A percentile compares a stretch with the other conserved stretches of the same genome.
Conservation (phyloP, 352 stramenopile genomes). For the Globisporangium radiosum region DNA sequence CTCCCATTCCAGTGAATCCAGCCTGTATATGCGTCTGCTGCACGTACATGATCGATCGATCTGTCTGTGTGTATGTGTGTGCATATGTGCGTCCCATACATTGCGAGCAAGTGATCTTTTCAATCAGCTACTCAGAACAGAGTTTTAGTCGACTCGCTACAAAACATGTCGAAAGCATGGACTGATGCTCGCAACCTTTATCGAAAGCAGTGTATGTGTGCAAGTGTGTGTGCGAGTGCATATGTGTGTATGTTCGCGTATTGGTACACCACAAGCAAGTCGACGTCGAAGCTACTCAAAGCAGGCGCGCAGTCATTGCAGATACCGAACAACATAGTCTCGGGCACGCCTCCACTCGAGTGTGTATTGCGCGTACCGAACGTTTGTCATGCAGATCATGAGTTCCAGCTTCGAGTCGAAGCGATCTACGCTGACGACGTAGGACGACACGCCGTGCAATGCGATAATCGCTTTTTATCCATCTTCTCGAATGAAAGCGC, state of each 20-base stretch:
- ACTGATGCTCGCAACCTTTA: slow-evolving; percentile 61
- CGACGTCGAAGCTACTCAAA: background rate
- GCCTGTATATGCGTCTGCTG: too few relatives aligned
- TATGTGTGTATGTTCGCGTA: background rate
- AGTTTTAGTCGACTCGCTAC: slow-evolving; percentile 83
- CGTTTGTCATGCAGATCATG: background rate
- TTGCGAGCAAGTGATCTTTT: slow-evolving; percentile 77
- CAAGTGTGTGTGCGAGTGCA: background rate
- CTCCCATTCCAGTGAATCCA: background rate
- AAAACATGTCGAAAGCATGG: slow-evolving; percentile 69
- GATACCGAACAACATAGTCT: too few relatives aligned
- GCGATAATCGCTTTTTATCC: too few relatives aligned
- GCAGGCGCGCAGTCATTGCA: background rate
- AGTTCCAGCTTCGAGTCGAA: background rate
- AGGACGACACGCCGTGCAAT: too few relatives aligned
- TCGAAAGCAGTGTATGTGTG: background rate
- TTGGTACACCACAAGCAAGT: background rate
- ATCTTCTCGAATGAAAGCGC: too few relatives aligned
- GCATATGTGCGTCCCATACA: slow-evolving; percentile 1
- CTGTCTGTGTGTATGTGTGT: slow-evolving; percentile 9
- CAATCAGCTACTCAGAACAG: slow-evolving; percentile 89
- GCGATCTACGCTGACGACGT: too few relatives aligned
- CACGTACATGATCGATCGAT: slow-evolving; percentile 10
- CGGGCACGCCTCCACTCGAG: background rate
- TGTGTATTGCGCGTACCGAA: background rate